Base-by-base conservation (phyloP, 2,329 filamentous ascomycete genomes). In the Diaporthe humulicola region DNA sequence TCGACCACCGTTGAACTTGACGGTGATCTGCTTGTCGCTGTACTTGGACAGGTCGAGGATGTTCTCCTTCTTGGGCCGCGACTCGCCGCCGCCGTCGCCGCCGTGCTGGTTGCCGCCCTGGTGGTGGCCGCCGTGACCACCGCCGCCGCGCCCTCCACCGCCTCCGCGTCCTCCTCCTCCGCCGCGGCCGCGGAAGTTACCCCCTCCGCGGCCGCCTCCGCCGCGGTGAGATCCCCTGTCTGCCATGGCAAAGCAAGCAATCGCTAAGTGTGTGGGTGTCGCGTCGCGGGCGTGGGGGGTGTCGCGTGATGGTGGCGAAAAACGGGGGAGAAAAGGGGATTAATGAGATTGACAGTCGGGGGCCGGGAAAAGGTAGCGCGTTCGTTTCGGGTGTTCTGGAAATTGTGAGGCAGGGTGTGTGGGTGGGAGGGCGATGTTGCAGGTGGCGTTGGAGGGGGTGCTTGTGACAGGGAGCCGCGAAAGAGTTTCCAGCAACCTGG, bases 41-140 rank as follows among this genome's bases (percentile, higher is more conserved):
- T 98, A 99, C 87, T 98, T 98, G 82, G 89, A 92, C 81, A 99
- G 85, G 82, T 99, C 96, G 71, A 99, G 91, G 80, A 99, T 99
- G 84, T 98, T 98, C 86, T 99, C 97, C 89, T 98, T 98, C 91
- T 98, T 98, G 76, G 95, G 95, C 80, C 93, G 91, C 85, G 97
- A 94, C 92, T 91, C 56, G 73, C 69, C 52, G 85, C 96, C 94
- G 79, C 89, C 86, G 76, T 90, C 83, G 67, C 77, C 78, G 50
- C 69, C 70, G 48, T 40, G 77, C 67, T 50, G 74, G 58, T 61
- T 73, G 66, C 74, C 86, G 75, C 88, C 84, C 73, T 86, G 84
- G 64, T 84, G 85, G 70, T 85, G 84, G n/a, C 80, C 81, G 50
- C 81, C 83, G 71, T 81, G 84, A 74, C 83, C 86, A 74, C 86